A percentile compares a stretch with the other conserved stretches of the same genome.
Conservation (phyloP, 805 yeast genomes). For the Saturnispora silvae region DNA sequence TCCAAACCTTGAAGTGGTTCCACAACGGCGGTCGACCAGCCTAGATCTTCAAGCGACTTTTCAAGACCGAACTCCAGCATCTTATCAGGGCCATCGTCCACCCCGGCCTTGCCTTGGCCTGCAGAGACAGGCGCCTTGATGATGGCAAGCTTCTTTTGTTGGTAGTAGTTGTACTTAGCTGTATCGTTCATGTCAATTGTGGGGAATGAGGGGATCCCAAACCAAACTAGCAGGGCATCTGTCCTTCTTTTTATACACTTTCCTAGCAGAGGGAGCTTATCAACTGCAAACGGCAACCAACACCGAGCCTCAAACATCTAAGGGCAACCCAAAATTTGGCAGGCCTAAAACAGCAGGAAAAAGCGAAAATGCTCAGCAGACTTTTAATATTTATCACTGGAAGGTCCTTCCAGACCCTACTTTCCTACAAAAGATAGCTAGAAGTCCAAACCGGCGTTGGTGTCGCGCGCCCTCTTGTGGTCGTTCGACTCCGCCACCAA, state of each 20-base stretch:
- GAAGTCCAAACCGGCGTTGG: no score
- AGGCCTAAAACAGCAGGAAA: constrained; percentile 3
- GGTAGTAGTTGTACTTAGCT: constrained; percentile 40
- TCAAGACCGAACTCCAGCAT: constrained; percentile 64
- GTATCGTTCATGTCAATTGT: constrained; percentile 4
- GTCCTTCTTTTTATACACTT: constrained; percentile 5
- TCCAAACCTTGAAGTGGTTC: constrained; percentile 45
- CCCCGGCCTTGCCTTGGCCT: constrained; percentile 91
- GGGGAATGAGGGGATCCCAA: neutral
- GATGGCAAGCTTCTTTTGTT: constrained; percentile 49
- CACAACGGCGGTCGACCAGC: constrained; percentile 52
- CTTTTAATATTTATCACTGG: neutral
- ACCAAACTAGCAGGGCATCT: neutral
- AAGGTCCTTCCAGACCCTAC: neutral
- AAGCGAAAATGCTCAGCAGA: neutral
- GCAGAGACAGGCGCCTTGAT: constrained; percentile 91
- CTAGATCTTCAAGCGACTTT: constrained; percentile 50
- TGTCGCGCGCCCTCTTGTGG: constrained; percentile 3
- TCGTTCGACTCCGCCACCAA: constrained; percentile 5
- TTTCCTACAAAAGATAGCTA: no score
- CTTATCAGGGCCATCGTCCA: constrained; percentile 86
- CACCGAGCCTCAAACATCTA: no score
- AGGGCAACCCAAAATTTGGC: no score
- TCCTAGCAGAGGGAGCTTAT: no score
- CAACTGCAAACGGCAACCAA: constrained; percentile 5